Evolutionary conservation across 495 filamentous ascomycete genomes (phyloP), one percentile per base, ranked within the genome.

Genomic region (Xylaria scruposa): DNA sequence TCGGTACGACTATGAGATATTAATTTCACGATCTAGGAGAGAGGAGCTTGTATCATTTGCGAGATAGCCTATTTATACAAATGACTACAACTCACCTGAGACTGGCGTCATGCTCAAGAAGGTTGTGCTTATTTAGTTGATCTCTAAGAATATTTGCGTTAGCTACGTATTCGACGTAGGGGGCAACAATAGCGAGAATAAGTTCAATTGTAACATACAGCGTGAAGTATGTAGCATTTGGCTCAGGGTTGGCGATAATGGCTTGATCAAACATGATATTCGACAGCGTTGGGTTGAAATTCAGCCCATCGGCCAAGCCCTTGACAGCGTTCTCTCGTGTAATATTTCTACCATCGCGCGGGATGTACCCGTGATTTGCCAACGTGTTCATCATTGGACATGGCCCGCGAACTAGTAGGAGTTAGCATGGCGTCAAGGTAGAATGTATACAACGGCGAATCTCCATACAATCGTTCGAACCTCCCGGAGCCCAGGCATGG

Each of bases 91-190:
- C 76, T 70, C 60, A 85, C 85, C 82, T 85, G 29, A 87, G 64
- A 66, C 84, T 85, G 0, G 78, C 83, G 67, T 87, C 85, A 51
- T 86, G 85, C 62, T 88, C 85, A 2, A 86, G 73, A 44, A 85
- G 73, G 61, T 85, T 82, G 69, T 86, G 85, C 9, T 74, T 67
- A 70, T 82, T 78, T 9, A 87, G 77, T 9, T 83, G 72, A 60
- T 85, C 81, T 10, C 76, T 78, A 3, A 29, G 9, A 29, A 42
- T 60, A 6, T 59, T 24, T 29, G 33, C 42, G 21, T 72, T 63
- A 72, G 76, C 74, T 86, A 80, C 8, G 80, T 81, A 71, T 38
- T 59, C 19, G 3, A n/a, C 17, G 3, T 31, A 31, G 29, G 29
- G 29, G 29, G 29, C 29, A 31, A 3, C 29, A 31, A 31, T 31